A percentile compares a stretch with the other conserved stretches of the same genome.
phyloP scores from a whole-genome alignment of 306 rosid species.

The Begonia peltatifolia region DNA sequence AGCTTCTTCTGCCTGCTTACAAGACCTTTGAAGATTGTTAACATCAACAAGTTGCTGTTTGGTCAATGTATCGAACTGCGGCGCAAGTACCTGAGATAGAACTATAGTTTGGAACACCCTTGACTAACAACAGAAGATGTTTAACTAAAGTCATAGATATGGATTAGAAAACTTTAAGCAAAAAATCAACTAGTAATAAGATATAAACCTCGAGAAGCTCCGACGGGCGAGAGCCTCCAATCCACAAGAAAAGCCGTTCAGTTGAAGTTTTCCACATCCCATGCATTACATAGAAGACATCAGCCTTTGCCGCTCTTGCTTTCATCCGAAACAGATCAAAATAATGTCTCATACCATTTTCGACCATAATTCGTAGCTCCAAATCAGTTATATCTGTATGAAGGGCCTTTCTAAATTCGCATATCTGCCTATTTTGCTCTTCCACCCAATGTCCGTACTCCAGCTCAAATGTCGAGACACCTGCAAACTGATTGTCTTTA shows the following conservation, averaged over 20 bases:
- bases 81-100: slow-evolving; percentile 54
- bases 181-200: background rate
- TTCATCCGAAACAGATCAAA: slow-evolving; percentile 61
- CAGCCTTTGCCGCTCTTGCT: slow-evolving; percentile 72
- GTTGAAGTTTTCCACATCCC: slow-evolving; percentile 89
- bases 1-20: slow-evolving; percentile 95
- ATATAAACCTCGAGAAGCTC: slow-evolving; percentile 66
- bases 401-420: slow-evolving; percentile 55
- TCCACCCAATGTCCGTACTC: slow-evolving; percentile 77
- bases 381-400: slow-evolving; percentile 37
- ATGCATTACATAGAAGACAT: slow-evolving; percentile 66
- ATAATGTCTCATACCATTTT: slow-evolving; percentile 57
- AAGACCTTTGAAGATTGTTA: slow-evolving; percentile 46
- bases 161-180: too few species aligned
- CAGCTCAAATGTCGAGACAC: slow-evolving; percentile 52
- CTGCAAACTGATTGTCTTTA: slow-evolving; percentile 23
- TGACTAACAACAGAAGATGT: background rate
- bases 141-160: too few species aligned
- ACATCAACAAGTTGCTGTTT: slow-evolving; percentile 45
- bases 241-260: slow-evolving; percentile 79
- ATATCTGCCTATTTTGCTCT: slow-evolving; percentile 48
- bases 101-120: background rate
- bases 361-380: slow-evolving; percentile 55
- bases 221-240: slow-evolving; percentile 95
- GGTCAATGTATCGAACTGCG: slow-evolving; percentile 50